Evolutionary conservation across 495 filamentous ascomycete genomes (phyloP), one percentile per base, ranked within the genome.

Genomic region (Penicillium samsonianum): DNA sequence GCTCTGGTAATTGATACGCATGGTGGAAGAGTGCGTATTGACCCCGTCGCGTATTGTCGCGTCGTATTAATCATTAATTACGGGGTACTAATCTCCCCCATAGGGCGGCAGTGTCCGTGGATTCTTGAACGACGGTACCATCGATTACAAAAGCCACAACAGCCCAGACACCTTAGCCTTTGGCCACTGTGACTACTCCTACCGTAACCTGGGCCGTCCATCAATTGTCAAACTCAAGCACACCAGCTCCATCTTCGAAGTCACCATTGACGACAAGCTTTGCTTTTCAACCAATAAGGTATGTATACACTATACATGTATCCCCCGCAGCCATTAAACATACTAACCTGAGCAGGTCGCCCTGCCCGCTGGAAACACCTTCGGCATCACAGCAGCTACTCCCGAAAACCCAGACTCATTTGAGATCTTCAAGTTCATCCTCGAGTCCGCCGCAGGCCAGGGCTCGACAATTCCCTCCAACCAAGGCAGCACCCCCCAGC

Each of bases 351-450:
- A 40, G 2, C 38, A 87, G 82, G 80, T 96, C 60, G 72, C 74
- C 41, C 80, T 98, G 30, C 92, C 94, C 9, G 67, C 80, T 7
- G 89, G 88, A 63, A 95, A 98, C 73, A 84, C 83, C 70, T 90
- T 96, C 57, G 94, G 94, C 66, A 75, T 98, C 59, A 88, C 89
- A 2, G 94, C 93, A 31, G 89, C 88, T 4, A 91, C 90, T 8
- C 90, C 91, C 26, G 92, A 97, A 57, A 92, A 83, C 61, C 90
- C 94, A 0, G 94, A 98, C 70, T 95, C 91, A 26, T 96, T 96
- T 68, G 94, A 98, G 73, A 71, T 94, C 58, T 93, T 91, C 79
- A 96, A 93, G 63, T 84, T 98, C 64, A 75, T 89, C 37, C 79
- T 92, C 35, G 80, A 85, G 66, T 83, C 73, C 33, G 63, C 68